phyloP scores from a whole-genome alignment of 108 stramenopile genomes.

The Nitzschia inconspicua region DNA sequence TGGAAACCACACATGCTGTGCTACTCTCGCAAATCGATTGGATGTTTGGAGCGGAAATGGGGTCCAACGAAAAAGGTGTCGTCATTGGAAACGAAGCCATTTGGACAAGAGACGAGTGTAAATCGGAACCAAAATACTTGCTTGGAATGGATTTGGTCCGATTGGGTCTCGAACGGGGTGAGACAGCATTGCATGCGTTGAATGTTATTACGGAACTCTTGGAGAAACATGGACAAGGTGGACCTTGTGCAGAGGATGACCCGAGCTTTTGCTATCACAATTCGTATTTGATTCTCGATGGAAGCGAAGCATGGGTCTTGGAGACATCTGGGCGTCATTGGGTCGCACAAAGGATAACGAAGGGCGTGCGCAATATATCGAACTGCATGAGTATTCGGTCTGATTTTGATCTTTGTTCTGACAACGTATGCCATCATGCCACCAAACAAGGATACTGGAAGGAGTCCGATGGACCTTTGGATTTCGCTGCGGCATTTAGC shows the following conservation, averaged over 20 bases:
- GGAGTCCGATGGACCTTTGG: conserved; percentile 23
- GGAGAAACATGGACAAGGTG: conserved; percentile 57
- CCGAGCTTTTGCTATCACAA: conserved; percentile 50
- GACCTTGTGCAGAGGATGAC: conserved; percentile 59
- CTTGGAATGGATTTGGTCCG: conserved; percentile 63
- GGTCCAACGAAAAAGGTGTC: conserved; percentile 56
- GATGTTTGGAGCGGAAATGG: conserved; percentile 61
- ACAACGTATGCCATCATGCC: conserved; percentile 31
- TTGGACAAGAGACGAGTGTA: conserved; percentile 24
- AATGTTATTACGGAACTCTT: conserved; percentile 39
- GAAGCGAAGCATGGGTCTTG: conserved; percentile 46
- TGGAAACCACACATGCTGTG: conserved; percentile 30
- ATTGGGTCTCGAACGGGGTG: conserved; percentile 48
- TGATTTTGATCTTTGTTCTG: conserved; percentile 40
- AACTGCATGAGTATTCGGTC: conserved; percentile 48
- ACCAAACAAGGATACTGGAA: conserved; percentile 27
- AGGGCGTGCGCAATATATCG: conserved; percentile 49
- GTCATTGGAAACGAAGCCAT: conserved; percentile 61
- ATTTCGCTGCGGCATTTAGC: conserved; percentile 26
- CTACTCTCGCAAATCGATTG: conserved; percentile 53
- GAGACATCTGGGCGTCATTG: conserved; percentile 61
- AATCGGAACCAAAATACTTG: neutral
- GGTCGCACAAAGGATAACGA: conserved; percentile 37
- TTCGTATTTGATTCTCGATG: conserved; percentile 55
- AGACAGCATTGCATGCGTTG: conserved; percentile 32